These are phyloP conservation scores for Eustoma russellianum DNA, from an alignment of 257 asterid species.

Conservation along the genomic window DNA sequence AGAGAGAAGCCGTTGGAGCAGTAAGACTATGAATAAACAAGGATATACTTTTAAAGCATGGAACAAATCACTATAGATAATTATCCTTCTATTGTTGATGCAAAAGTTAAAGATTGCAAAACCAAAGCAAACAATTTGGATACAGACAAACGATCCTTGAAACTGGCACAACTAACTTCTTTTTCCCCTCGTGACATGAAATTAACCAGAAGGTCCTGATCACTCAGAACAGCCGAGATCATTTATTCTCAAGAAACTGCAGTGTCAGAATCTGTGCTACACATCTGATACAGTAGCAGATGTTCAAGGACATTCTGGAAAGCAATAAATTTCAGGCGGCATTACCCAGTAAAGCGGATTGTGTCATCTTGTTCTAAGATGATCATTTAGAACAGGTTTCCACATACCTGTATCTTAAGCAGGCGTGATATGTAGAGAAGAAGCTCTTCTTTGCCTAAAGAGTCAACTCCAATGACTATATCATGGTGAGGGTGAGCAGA, in stretches of 20 bases:
- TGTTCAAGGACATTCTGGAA: not conserved
- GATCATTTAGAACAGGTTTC: not conserved
- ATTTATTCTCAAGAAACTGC: not conserved
- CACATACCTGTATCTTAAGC: slow-evolving; percentile 56
- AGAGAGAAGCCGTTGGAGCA: not conserved
- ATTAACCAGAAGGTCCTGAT: too few relatives aligned
- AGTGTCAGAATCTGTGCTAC: too few relatives aligned
- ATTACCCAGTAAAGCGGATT: not conserved
- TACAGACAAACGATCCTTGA: not conserved
- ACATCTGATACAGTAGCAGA: not conserved
- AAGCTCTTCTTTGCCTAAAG: slow-evolving; percentile 92
- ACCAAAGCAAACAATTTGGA: too few relatives aligned
- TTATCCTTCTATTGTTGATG: too few relatives aligned
- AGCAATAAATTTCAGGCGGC: not conserved
- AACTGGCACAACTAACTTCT: not conserved
- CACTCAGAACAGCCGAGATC: too few relatives aligned
- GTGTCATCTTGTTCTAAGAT: not conserved
- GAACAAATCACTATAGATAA: too few relatives aligned
- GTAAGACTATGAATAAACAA: too few relatives aligned
- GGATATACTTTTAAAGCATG: too few relatives aligned
- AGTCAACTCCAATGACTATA: slow-evolving; percentile 56
- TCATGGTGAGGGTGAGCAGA: slow-evolving; percentile 71
- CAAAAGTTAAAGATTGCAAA: too few relatives aligned
- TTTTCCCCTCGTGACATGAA: too few relatives aligned
- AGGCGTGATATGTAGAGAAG: slow-evolving; percentile 47